phyloP scores from a whole-genome alignment of 2,329 filamentous ascomycete species.

The Diaporthe velutina region DNA sequence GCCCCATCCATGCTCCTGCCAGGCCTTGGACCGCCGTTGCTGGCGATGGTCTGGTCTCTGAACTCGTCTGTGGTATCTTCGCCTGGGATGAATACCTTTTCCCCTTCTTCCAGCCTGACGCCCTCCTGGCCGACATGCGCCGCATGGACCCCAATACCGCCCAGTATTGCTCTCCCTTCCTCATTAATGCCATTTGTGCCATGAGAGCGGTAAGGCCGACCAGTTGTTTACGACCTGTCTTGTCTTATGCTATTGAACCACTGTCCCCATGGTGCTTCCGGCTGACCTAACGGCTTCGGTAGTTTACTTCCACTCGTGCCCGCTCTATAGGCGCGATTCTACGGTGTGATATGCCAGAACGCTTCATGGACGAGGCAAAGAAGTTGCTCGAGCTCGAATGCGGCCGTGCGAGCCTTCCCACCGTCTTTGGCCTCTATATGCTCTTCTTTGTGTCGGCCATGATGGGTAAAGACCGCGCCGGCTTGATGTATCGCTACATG shows the following conservation, averaged over 20 bases:
- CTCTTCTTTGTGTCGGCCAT: conserved; percentile 17
- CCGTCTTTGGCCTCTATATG: conserved; percentile 2
- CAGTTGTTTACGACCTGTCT: neutral
- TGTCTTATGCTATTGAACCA: too few species aligned
- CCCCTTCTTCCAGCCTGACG: neutral
- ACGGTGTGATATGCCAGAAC: neutral
- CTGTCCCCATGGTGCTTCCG: too few species aligned
- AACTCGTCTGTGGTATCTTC: neutral
- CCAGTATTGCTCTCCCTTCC: conserved; percentile 18
- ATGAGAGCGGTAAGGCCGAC: neutral
- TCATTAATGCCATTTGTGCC: conserved; percentile 12
- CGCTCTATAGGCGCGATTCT: neutral
- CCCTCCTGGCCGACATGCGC: neutral
- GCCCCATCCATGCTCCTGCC: neutral
- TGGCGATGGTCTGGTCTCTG: conserved; percentile 5
- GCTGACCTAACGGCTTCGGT: neutral
- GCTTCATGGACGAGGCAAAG: conserved; percentile 8
- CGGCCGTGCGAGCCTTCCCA: neutral
- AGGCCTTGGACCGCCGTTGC: conserved; percentile 8
- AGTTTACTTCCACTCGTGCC: neutral
- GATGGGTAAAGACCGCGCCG: conserved; percentile 15
- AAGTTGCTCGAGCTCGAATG: conserved; percentile 10
- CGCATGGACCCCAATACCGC: neutral
- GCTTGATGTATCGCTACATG: conserved; percentile 21
- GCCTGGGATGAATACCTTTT: neutral